phyloP scores from a whole-genome alignment of 805 yeast genomes.

The Saturnispora saitoi region DNA sequence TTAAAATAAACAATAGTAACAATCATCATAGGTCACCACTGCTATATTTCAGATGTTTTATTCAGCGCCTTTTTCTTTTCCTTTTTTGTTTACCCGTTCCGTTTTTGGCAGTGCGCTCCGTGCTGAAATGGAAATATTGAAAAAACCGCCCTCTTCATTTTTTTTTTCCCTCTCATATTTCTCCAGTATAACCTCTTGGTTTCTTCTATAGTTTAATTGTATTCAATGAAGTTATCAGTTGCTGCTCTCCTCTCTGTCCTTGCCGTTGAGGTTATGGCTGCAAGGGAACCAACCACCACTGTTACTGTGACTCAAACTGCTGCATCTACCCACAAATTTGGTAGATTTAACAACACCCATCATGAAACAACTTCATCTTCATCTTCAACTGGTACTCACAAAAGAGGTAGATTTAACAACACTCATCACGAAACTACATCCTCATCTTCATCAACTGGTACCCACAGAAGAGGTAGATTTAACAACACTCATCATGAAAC shows the following conservation, averaged over 20 bases:
- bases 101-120: background rate
- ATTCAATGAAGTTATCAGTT: slow-evolving; percentile 30
- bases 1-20: too few species aligned
- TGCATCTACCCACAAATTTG: slow-evolving; percentile 43
- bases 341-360: slow-evolving; percentile 43
- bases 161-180: background rate
- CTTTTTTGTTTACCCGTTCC: background rate
- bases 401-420: slow-evolving; percentile 43
- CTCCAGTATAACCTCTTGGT: background rate
- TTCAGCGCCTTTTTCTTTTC: background rate
- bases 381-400: slow-evolving; percentile 34
- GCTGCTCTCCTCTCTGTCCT: slow-evolving; percentile 27
- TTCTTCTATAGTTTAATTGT: background rate
- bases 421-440: slow-evolving; percentile 35
- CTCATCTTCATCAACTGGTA: slow-evolving; percentile 33
- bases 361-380: slow-evolving; percentile 7
- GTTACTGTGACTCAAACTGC: slow-evolving; percentile 26
- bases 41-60: too few species aligned
- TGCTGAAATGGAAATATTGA: background rate
- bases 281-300: slow-evolving; percentile 24
- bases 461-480: slow-evolving; percentile 50
- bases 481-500: slow-evolving; percentile 34
- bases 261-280: slow-evolving; percentile 25
- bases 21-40: too few species aligned
- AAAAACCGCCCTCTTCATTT: background rate